These are phyloP conservation scores for Ustulina deusta DNA, from an alignment of 2,329 filamentous ascomycete genomes.

Conservation along the genomic window DNA sequence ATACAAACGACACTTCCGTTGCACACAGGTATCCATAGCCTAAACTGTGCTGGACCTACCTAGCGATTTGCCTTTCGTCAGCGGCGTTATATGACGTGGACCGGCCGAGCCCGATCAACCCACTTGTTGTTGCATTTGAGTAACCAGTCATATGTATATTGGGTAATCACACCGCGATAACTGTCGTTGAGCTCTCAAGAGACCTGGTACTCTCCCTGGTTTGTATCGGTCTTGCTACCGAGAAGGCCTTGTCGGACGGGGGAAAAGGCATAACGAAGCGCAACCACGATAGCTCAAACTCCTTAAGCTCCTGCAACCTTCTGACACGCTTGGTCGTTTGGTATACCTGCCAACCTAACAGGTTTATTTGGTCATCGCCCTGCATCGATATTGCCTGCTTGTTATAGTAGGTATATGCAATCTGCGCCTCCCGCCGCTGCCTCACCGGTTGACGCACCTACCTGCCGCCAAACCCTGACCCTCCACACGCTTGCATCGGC, in stretches of 20 bases:
- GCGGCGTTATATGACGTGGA: conserved; percentile 15
- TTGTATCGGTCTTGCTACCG: background rate
- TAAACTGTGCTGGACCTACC: conserved; percentile 20
- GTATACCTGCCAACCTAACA: conserved; percentile 31
- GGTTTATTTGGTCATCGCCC: conserved; percentile 22
- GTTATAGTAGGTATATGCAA: conserved; percentile 25
- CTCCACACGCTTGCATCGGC: conserved; percentile 39
- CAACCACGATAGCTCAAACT: conserved; percentile 21
- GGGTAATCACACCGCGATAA: conserved; percentile 22
- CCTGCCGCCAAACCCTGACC: conserved; percentile 34
- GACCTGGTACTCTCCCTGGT: conserved; percentile 8
- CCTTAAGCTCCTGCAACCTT: conserved; percentile 22
- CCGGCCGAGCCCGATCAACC: conserved; percentile 19
- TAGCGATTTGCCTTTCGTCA: conserved; percentile 14
- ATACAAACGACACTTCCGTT: conserved; percentile 22
- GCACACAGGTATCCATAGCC: conserved; percentile 26
- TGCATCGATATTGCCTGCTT: conserved; percentile 36
- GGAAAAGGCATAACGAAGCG: conserved; percentile 25
- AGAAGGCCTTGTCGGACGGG: conserved; percentile 12
- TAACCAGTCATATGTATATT: conserved; percentile 9
- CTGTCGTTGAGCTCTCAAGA: conserved; percentile 6
- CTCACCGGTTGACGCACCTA: conserved; percentile 34
- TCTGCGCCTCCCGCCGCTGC: conserved; percentile 27
- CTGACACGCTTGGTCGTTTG: conserved; percentile 22
- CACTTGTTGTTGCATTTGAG: conserved; percentile 27